Base-by-base conservation (phyloP, 2,329 filamentous ascomycete species). In the Botrytis porri region DNA sequence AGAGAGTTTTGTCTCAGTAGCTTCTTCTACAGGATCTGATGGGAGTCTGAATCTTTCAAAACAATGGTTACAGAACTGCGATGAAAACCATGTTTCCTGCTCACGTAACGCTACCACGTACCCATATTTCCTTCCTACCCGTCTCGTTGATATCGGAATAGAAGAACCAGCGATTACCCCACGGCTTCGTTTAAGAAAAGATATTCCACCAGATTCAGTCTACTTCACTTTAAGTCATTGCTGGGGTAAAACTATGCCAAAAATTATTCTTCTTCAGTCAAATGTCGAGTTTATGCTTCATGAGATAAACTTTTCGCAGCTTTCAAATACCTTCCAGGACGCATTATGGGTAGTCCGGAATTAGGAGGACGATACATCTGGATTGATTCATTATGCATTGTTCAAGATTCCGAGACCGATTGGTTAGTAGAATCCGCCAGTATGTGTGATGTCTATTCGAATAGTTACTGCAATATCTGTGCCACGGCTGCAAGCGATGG, bases 161-260 rank as follows among this genome's bases (percentile, higher is more conserved):
- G 48, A 3, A 51, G 10, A n/a, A 3, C 14, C 25, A 14, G 10
- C 0, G 48, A n/a, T 51, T 1, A 14, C 48, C 14, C 48, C 25
- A n/a, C 48, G 48, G 1, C 61, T 43, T 32, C 6, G 61, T 22
- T 14, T 43, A 2, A 29, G 39, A 5, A 12, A 32, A 18, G 39
- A 63, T 0, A 22, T 63, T 14, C 61, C 20, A 0, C 1, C 14
- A 2, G 32, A 32, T 32, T 22, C 41, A 45, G 8, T 25, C 14
- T 64, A 45, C 9, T 64, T 64, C 22, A 64, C 62, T 4, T 45
- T 45, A 6, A 64, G 39, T 35, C n/a, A 64, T 18, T 64, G 62
- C 1, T 45, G 62, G 62, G 41, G n/a, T 1, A 22, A 8, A 1
- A 2, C 4, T 1, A 0, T 12, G 2, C n/a, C 61, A 43, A 6